phyloP scores from a whole-genome alignment of 306 rosid genomes.

The Fragaria iinumae region DNA sequence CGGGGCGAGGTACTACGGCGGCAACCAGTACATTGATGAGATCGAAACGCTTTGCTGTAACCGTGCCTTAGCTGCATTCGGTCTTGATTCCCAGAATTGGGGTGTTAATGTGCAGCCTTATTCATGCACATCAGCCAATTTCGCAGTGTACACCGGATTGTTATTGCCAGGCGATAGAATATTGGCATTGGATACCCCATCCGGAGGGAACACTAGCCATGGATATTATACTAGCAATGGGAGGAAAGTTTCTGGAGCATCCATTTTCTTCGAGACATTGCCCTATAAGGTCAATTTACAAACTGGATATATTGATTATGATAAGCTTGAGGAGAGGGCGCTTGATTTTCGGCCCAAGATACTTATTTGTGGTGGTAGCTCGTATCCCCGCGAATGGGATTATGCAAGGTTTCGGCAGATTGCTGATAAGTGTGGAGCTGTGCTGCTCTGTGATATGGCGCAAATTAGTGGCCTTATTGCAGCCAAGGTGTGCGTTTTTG shows the following conservation, averaged over 20 bases:
- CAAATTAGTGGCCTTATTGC: slow-evolving; percentile 88
- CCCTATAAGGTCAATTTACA: slow-evolving; percentile 85
- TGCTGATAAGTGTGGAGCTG: slow-evolving; percentile 90
- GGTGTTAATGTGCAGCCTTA: slow-evolving; percentile 94
- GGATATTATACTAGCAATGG: slow-evolving; percentile 88
- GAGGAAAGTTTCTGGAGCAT: slow-evolving; percentile 80
- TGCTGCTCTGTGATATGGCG: slow-evolving; percentile 90
- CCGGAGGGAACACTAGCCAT: slow-evolving; percentile 95
- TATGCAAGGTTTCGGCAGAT: slow-evolving; percentile 82
- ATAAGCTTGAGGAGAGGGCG: slow-evolving; percentile 91
- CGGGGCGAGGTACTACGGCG: slow-evolving; percentile 74
- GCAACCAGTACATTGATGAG: slow-evolving; percentile 81
- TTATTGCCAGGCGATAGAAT: slow-evolving; percentile 79
- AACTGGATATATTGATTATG: slow-evolving; percentile 78
- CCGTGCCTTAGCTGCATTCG: slow-evolving; percentile 73
- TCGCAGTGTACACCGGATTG: slow-evolving; percentile 84
- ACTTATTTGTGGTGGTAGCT: slow-evolving; percentile 93
- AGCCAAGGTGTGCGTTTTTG: slow-evolving; percentile 56
- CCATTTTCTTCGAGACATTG: slow-evolving; percentile 88
- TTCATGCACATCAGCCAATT: slow-evolving; percentile 91
- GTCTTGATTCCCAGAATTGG: slow-evolving; percentile 67
- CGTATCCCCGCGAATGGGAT: slow-evolving; percentile 94
- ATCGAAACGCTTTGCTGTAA: slow-evolving; percentile 76
- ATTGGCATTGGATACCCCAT: slow-evolving; percentile 95
- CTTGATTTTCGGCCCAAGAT: slow-evolving; percentile 96